These are phyloP conservation scores for Tephrocybe sp. DNA, from an alignment of 768 basidiomycete species.

Conservation along the genomic window DNA sequence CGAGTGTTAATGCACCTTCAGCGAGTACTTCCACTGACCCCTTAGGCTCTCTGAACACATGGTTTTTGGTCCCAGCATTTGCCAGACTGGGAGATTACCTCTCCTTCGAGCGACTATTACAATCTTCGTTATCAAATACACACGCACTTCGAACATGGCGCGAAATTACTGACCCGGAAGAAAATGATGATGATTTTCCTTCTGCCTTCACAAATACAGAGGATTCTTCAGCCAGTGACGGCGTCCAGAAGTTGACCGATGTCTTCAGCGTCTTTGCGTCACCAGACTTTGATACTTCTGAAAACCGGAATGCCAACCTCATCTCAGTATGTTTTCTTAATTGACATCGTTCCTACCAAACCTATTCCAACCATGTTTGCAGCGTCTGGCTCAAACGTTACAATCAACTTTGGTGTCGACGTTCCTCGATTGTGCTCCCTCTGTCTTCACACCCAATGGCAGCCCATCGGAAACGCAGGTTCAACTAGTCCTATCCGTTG, in stretches of 20 bases:
- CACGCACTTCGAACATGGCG: constrained; percentile 27
- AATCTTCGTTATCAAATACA: constrained; percentile 17
- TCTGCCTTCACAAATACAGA: constrained; percentile 15
- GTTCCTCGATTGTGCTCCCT: constrained; percentile 84
- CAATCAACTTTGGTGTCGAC: constrained; percentile 78
- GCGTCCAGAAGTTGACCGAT: constrained; percentile 9
- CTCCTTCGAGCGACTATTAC: constrained; percentile 49
- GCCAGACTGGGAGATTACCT: constrained; percentile 44
- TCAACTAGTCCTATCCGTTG: constrained; percentile 54
- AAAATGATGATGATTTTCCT: constrained; percentile 31
- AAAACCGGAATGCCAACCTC: constrained; percentile 4
- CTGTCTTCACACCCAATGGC: constrained; percentile 71
- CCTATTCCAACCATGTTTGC: not conserved
- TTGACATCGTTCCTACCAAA: not conserved
- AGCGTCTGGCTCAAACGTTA: constrained; percentile 74
- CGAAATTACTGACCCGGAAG: constrained; percentile 32
- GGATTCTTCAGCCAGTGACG: not conserved
- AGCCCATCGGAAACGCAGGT: constrained; percentile 58
- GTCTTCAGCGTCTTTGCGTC: constrained; percentile 4
- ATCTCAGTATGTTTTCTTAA: constrained; percentile 6
- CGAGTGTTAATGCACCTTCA: constrained; percentile 14
- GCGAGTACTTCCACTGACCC: constrained; percentile 5
- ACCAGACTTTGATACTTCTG: constrained; percentile 3
- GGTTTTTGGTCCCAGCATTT: constrained; percentile 69
- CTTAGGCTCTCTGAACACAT: constrained; percentile 36